These are phyloP conservation scores for Debaryomyces robertsiae DNA, from an alignment of 1,139 yeast species.

Conservation along the genomic window DNA sequence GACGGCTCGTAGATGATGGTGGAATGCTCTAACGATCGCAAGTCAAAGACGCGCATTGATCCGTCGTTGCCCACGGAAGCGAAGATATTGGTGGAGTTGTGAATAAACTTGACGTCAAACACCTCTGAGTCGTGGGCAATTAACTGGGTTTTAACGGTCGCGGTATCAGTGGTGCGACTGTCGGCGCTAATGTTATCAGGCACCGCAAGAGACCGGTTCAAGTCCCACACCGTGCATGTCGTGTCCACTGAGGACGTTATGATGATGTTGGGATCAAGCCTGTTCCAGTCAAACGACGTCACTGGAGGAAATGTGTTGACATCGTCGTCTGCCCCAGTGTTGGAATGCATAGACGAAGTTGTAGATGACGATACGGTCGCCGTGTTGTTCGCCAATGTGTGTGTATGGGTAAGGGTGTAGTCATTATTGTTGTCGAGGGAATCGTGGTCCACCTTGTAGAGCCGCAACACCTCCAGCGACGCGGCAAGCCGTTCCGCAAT, in stretches of 20 bases:
- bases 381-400: conserved; percentile 44
- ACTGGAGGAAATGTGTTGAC: conserved; percentile 71
- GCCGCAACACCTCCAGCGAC: conserved; percentile 68
- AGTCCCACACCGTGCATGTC: conserved; percentile 96
- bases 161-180: conserved; percentile 47
- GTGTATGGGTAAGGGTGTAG: conserved; percentile 41
- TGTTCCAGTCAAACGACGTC: conserved; percentile 94
- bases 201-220: conserved; percentile 39
- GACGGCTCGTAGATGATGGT: conserved; percentile 84
- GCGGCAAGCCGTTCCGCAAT: conserved; percentile 56
- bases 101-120: conserved; percentile 83
- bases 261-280: conserved; percentile 64
- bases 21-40: conserved; percentile 87
- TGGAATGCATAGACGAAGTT: conserved; percentile 10
- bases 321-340: conserved; percentile 24
- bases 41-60: conserved; percentile 86
- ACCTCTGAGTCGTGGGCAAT: conserved; percentile 97
- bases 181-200: conserved; percentile 13
- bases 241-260: conserved; percentile 93
- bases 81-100: conserved; percentile 75
- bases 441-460: conserved; percentile 56
- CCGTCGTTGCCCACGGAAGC: conserved; percentile 97
- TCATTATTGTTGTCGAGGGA: conserved; percentile 34
- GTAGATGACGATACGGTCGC: conserved; percentile 20
- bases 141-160: conserved; percentile 86